Conservation (phyloP, 2,329 filamentous ascomycete species). For the Neonectria magnoliae region DNA sequence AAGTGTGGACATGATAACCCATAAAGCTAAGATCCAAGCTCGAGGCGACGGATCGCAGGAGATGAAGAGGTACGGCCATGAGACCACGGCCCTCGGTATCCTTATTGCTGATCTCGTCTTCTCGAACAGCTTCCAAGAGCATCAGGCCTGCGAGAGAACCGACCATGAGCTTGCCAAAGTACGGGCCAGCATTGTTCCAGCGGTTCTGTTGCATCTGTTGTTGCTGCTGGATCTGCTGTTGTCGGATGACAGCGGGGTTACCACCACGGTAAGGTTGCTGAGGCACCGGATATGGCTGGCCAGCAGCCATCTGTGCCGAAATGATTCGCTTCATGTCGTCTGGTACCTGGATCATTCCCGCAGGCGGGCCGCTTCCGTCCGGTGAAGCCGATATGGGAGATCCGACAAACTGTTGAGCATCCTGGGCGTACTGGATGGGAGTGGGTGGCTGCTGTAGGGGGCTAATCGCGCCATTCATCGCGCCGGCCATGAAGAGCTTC, state of each 20-base stretch:
- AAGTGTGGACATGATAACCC: slow-evolving; percentile 64
- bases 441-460: slow-evolving; percentile 64
- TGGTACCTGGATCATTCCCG: slow-evolving; percentile 72
- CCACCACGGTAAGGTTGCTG: slow-evolving; percentile 58
- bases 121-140: slow-evolving; percentile 83
- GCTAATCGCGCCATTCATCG: slow-evolving; percentile 71
- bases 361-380: slow-evolving; percentile 53
- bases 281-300: slow-evolving; percentile 63
- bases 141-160: slow-evolving; percentile 92
- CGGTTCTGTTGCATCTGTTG: slow-evolving; percentile 60
- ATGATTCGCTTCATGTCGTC: slow-evolving; percentile 72
- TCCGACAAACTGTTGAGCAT: slow-evolving; percentile 57
- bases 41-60: slow-evolving; percentile 61
- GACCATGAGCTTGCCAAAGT: slow-evolving; percentile 85
- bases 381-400: slow-evolving; percentile 56
- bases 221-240: slow-evolving; percentile 66
- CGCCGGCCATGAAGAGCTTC: slow-evolving; percentile 82
- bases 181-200: slow-evolving; percentile 65
- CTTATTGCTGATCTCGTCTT: slow-evolving; percentile 72
- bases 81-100: slow-evolving; percentile 73
- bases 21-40: slow-evolving; percentile 62
- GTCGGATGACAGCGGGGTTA: slow-evolving; percentile 59
- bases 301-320: slow-evolving; percentile 64
- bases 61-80: slow-evolving; percentile 69
- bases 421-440: slow-evolving; percentile 59